Evolutionary conservation across 768 basidiomycete genomes (phyloP).

Genomic region (Mycena metata): DNA sequence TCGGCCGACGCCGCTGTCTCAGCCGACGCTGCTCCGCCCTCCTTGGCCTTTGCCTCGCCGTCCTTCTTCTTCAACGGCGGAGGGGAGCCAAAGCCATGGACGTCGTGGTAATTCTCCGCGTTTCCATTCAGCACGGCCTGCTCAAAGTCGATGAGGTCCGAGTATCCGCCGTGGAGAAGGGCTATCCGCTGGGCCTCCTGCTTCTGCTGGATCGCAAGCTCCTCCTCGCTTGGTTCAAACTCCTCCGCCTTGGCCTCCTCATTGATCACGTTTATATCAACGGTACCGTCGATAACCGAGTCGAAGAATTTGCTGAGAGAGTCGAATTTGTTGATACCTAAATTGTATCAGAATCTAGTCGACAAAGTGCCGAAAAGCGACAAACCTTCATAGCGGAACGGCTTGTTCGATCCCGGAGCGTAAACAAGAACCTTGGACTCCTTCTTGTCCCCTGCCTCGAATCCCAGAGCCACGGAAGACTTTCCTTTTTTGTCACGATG

Average conservation of each 20-base stretch:
- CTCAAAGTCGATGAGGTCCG: slow-evolving; percentile 66
- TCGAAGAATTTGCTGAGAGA: slow-evolving; percentile 81
- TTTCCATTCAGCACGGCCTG: slow-evolving; percentile 57
- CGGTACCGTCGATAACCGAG: slow-evolving; percentile 77
- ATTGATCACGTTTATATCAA: slow-evolving; percentile 62
- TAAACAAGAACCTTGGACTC: slow-evolving; percentile 81
- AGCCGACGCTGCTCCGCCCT: background rate
- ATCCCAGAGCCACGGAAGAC: slow-evolving; percentile 69
- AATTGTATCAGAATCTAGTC: background rate
- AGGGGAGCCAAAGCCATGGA: slow-evolving; percentile 54
- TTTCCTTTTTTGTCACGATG: slow-evolving; percentile 77
- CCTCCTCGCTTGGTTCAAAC: slow-evolving; percentile 54
- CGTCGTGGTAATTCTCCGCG: slow-evolving; percentile 59
- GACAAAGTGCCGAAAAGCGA: background rate
- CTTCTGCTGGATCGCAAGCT: slow-evolving; percentile 62
- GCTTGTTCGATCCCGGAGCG: slow-evolving; percentile 67
- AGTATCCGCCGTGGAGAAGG: slow-evolving; percentile 64
- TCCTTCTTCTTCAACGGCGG: slow-evolving; percentile 45
- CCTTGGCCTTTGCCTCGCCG: slow-evolving; percentile 36
- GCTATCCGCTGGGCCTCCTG: slow-evolving; percentile 68
- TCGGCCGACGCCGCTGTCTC: background rate
- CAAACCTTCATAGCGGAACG: slow-evolving; percentile 78
- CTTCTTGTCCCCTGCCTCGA: slow-evolving; percentile 66
- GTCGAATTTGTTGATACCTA: slow-evolving; percentile 81
- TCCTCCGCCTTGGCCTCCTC: slow-evolving; percentile 58